These are phyloP conservation scores for Berberis thunbergii DNA, from an alignment of 164 flowering plant species.

Conservation along the genomic window DNA sequence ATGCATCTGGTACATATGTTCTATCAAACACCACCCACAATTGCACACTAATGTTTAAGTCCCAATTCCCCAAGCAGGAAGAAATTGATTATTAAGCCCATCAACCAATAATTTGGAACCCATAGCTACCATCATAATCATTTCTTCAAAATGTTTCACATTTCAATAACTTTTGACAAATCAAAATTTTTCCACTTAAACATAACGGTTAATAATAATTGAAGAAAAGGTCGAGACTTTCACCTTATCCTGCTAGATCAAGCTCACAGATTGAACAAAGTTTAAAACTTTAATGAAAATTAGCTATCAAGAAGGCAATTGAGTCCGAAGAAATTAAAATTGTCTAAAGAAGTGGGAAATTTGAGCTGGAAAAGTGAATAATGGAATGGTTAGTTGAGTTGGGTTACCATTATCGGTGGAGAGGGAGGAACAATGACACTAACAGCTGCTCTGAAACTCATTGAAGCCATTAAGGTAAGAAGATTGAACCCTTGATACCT, in stretches of 20 bases:
- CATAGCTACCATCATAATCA: too few species aligned
- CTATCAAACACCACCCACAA: neutral
- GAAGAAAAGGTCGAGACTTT: too few species aligned
- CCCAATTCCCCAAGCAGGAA: neutral
- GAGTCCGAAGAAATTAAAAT: neutral
- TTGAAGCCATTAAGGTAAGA: neutral
- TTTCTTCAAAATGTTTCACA: neutral
- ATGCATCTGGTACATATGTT: too few species aligned
- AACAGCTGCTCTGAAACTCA: neutral
- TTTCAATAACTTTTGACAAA: neutral
- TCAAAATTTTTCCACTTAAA: too few species aligned
- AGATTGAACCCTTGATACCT: too few species aligned
- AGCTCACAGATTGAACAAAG: neutral
- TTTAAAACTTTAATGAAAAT: neutral
- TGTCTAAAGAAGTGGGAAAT: neutral
- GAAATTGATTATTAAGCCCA: neutral
- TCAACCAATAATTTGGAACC: too few species aligned
- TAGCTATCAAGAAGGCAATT: neutral
- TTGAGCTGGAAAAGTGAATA: neutral
- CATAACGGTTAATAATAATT: neutral
- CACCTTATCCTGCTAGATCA: neutral
- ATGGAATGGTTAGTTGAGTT: too few species aligned
- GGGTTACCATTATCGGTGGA: neutral
- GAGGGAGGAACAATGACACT: neutral
- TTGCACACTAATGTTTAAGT: neutral